Evolutionary conservation across 345 rosid species (phyloP).

Genomic region (Erodium maritimum): DNA sequence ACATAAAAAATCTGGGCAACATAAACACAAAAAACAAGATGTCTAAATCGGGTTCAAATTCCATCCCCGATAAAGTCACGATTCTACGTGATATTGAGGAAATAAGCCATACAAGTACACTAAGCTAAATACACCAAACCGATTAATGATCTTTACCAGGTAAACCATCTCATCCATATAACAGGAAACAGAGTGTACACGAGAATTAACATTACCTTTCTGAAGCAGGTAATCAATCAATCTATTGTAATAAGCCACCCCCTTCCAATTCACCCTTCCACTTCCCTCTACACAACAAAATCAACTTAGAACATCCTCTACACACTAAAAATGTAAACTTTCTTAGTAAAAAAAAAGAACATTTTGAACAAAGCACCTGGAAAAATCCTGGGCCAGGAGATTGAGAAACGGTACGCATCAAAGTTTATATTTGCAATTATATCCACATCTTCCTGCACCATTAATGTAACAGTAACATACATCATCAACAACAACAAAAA

Average conservation of each 20-base stretch:
- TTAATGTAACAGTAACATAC: not conserved
- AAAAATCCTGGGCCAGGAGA: conserved; percentile 54
- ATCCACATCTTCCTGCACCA: conserved; percentile 32
- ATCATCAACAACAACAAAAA: not conserved
- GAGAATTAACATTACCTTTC: conserved; percentile 20
- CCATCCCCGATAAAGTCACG: not conserved
- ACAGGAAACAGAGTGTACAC: no score
- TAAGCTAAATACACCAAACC: no score
- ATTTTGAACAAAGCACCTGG: conserved; percentile 14
- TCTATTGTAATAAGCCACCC: conserved; percentile 48
- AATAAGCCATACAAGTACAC: no score
- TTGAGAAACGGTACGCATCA: conserved; percentile 45
- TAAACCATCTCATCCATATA: not conserved
- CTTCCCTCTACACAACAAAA: conserved; percentile 31
- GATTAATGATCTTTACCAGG: no score
- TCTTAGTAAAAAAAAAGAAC: not conserved
- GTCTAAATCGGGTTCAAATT: not conserved
- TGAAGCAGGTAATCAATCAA: conserved; percentile 35
- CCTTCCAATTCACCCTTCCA: conserved; percentile 42
- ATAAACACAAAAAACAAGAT: not conserved
- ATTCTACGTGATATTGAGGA: not conserved
- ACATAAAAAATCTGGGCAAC: no score
- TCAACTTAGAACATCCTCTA: not conserved
- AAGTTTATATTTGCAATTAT: conserved; percentile 34
- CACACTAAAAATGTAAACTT: not conserved